Percentiles rank a stretch among this genome's conserved stretches.
These are phyloP conservation scores for Kluyveromyces sp. DNA, from an alignment of 1,139 yeast genomes.

Conservation along the genomic window DNA sequence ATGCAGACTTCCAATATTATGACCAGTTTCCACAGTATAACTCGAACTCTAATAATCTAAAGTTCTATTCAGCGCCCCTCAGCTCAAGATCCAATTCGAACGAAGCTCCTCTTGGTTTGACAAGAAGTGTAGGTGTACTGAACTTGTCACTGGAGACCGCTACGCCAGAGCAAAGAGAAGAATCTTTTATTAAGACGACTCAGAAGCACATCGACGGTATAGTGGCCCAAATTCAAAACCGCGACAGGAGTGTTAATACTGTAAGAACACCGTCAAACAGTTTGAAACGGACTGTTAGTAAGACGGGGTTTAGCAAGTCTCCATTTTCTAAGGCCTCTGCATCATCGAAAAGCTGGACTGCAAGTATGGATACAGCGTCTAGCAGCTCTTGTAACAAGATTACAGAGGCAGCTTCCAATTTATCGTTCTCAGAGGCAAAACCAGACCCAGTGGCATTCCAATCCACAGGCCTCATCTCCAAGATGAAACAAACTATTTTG, in stretches of 20 bases:
- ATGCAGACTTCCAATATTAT: constrained; percentile 2
- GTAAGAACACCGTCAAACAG: constrained; percentile 8
- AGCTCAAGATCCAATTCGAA: constrained; percentile 6
- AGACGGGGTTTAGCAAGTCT: constrained; percentile 5
- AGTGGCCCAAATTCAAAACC: not conserved
- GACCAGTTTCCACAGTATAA: constrained; percentile 5
- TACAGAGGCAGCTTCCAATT: not conserved
- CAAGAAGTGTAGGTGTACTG: constrained; percentile 30
- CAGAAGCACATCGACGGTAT: not conserved
- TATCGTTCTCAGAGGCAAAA: constrained; percentile 19
- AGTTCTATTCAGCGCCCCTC: constrained; percentile 8
- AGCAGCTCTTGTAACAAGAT: not conserved
- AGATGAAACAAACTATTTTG: constrained; percentile 17
- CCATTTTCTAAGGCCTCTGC: constrained; percentile 4
- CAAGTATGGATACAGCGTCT: not conserved
- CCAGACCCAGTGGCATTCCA: constrained; percentile 26
- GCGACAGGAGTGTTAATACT: not conserved
- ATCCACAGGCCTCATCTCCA: constrained; percentile 28
- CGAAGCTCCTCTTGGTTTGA: constrained; percentile 14
- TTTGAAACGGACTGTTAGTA: constrained; percentile 7
- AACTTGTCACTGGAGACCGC: constrained; percentile 25
- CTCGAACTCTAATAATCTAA: constrained; percentile 7
- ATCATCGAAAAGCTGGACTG: not conserved
- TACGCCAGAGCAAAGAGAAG: constrained; percentile 7
- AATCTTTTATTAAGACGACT: not conserved